These are phyloP conservation scores for Cephaloascus fragrans DNA, from an alignment of 805 yeast genomes.

Conservation along the genomic window DNA sequence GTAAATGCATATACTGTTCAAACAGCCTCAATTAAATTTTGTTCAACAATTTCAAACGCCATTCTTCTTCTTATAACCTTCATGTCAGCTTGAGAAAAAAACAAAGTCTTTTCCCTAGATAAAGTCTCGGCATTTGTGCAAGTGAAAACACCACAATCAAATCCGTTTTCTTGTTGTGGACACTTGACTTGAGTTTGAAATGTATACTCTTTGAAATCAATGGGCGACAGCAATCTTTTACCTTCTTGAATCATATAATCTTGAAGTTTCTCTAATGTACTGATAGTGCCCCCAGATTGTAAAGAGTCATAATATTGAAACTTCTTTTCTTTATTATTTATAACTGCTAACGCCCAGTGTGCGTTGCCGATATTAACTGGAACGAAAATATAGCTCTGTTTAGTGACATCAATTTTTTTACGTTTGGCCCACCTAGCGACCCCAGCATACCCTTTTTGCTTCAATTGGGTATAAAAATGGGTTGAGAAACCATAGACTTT, in stretches of 20 bases:
- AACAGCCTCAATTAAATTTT: constrained; percentile 15
- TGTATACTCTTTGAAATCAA: constrained; percentile 15
- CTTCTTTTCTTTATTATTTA: constrained; percentile 49
- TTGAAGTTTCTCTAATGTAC: constrained; percentile 34
- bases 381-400: constrained; percentile 57
- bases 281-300: constrained; percentile 29
- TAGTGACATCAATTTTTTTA: constrained; percentile 55
- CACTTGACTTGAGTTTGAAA: constrained; percentile 19
- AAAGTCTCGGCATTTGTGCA: constrained; percentile 66
- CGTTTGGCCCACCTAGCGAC: constrained; percentile 81
- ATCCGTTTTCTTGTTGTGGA: constrained; percentile 87
- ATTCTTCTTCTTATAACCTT: constrained; percentile 52
- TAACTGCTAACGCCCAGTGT: constrained; percentile 88
- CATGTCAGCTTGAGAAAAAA: constrained; percentile 65
- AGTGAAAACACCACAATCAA: constrained; percentile 91
- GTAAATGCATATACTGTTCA: too few species aligned
- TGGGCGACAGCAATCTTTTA: constrained; percentile 31
- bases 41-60: constrained; percentile 47
- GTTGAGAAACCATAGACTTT: constrained; percentile 71
- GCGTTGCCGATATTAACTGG: constrained; percentile 80
- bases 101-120: constrained; percentile 37
- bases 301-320: constrained; percentile 77
- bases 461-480: constrained; percentile 72
- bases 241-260: constrained; percentile 66
- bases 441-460: constrained; percentile 66